These are phyloP conservation scores for Fusarium oligoseptatum DNA, from an alignment of 2,329 filamentous ascomycete genomes.

Conservation along the genomic window DNA sequence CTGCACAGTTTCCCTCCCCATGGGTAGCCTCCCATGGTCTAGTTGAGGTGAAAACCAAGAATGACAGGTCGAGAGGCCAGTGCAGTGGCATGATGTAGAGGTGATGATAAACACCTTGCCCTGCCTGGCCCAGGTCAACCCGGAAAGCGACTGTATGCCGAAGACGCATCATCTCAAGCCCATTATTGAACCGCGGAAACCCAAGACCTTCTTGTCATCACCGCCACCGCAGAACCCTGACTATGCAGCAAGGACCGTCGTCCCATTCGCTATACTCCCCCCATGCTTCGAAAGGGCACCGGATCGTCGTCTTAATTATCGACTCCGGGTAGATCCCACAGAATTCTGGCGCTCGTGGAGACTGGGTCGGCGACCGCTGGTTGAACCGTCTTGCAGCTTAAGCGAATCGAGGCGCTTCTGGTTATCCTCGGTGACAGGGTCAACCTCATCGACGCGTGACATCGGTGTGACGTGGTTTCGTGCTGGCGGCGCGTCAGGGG, in stretches of 20 bases:
- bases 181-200: conserved; percentile 41
- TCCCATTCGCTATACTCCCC: conserved; percentile 10
- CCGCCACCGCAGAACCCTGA: conserved; percentile 24
- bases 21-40: conserved; percentile 21
- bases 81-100: conserved; percentile 18
- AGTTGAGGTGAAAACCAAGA: conserved; percentile 34
- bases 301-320: conserved; percentile 54
- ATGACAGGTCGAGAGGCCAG: conserved; percentile 27
- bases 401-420: conserved; percentile 90
- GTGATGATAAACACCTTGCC: conserved; percentile 18
- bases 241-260: conserved; percentile 33
- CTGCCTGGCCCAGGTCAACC: conserved; percentile 20
- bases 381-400: conserved; percentile 82
- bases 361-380: conserved; percentile 65
- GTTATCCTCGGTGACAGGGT: conserved; percentile 84
- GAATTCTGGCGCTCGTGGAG: conserved; percentile 73
- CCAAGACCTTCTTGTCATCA: conserved; percentile 38
- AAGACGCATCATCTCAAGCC: conserved; percentile 38
- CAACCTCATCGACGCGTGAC: conserved; percentile 78
- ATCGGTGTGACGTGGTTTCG: conserved; percentile 57
- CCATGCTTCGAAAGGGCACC: conserved; percentile 20
- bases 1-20: conserved; percentile 18
- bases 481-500: conserved; percentile 48
- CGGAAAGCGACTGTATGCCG: conserved; percentile 32
- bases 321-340: conserved; percentile 66